Evolutionary conservation across 148 eudicot species (phyloP).

Genomic region (Amaranthus hypochondriacus): DNA sequence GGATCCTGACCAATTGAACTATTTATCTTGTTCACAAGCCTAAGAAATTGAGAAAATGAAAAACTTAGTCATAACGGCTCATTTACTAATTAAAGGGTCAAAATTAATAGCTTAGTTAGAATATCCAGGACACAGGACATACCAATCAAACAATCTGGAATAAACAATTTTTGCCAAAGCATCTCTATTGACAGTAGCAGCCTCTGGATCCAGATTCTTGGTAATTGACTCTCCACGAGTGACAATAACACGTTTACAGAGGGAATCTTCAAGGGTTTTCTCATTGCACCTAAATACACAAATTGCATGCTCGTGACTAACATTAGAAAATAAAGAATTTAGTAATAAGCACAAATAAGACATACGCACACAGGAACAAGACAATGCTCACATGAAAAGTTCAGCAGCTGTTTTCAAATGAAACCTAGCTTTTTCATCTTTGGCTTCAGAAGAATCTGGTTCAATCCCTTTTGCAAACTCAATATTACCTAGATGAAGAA

Average conservation of each 20-base stretch:
- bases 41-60: conserved; percentile 26
- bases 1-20: conserved; percentile 97
- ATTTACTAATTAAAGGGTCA: not conserved
- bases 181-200: conserved; percentile 82
- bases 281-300: conserved; percentile 74
- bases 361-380: not conserved
- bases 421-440: conserved; percentile 66
- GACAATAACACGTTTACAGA: conserved; percentile 88
- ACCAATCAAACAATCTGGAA: conserved; percentile 94
- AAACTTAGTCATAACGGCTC: not conserved
- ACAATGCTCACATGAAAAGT: conserved; percentile 58
- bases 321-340: not conserved
- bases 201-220: conserved; percentile 68
- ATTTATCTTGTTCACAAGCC: conserved; percentile 96
- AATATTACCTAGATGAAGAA: conserved; percentile 90
- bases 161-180: conserved; percentile 87
- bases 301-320: conserved; percentile 3
- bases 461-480: conserved; percentile 75
- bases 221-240: conserved; percentile 92
- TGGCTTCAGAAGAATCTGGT: conserved; percentile 79
- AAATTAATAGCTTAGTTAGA: not conserved
- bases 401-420: conserved; percentile 80
- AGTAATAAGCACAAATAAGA: not conserved
- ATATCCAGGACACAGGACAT: conserved; percentile 10
- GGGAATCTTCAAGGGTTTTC: conserved; percentile 82